Conservation (phyloP, 2,329 filamentous ascomycete genomes). For the Drechslera avenae region DNA sequence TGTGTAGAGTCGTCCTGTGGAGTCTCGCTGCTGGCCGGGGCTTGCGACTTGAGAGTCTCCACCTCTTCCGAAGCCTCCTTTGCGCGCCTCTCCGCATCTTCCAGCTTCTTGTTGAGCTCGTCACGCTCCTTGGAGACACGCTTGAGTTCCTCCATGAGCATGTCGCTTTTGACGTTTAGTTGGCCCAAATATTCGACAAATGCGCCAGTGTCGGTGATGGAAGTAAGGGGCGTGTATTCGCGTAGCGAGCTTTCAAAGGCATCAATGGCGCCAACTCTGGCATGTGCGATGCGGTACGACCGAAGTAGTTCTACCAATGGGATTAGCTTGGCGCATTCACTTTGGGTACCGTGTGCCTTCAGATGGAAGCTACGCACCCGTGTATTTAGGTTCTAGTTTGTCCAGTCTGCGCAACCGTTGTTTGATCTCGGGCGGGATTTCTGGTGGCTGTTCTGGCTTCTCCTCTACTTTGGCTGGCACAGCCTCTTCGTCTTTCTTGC, state of each 20-base stretch:
- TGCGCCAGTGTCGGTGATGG: conserved; percentile 82
- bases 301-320: conserved; percentile 74
- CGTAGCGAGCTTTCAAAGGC: conserved; percentile 89
- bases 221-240: conserved; percentile 89
- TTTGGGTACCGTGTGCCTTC: background rate
- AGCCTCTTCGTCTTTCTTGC: conserved; percentile 42
- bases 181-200: conserved; percentile 90
- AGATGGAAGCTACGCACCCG: conserved; percentile 59
- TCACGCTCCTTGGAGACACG: conserved; percentile 82
- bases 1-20: conserved; percentile 35
- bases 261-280: conserved; percentile 83
- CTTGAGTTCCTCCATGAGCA: conserved; percentile 94
- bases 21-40: conserved; percentile 17
- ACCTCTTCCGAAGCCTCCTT: conserved; percentile 69
- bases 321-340: conserved; percentile 19
- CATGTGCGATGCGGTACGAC: conserved; percentile 90
- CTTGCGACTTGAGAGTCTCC: conserved; percentile 55
- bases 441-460: conserved; percentile 48
- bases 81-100: conserved; percentile 69
- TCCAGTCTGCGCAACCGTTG: conserved; percentile 83
- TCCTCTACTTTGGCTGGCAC: conserved; percentile 36
- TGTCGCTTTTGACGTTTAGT: conserved; percentile 81
- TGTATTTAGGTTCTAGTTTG: conserved; percentile 85
- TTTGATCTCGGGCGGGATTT: conserved; percentile 75
- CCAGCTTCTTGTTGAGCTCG: conserved; percentile 74